Base-by-base conservation (phyloP, 2,329 filamentous ascomycete genomes). In the Ophiobolus disseminans region DNA sequence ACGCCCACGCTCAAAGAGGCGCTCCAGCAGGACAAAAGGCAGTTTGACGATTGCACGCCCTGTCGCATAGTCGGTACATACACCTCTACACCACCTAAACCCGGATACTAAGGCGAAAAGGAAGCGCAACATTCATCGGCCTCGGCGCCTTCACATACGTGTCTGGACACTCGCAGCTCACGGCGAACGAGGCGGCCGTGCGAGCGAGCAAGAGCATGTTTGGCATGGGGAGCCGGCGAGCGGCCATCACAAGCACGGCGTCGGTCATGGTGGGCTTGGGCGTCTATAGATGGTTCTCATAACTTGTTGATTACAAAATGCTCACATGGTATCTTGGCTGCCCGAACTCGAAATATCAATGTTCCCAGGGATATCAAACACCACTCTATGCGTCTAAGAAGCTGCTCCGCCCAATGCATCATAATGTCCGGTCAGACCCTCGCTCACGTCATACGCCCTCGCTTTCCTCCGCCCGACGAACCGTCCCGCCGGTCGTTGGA, bases 61-160 rank as follows among this genome's bases (percentile, higher is more conserved):
- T 94, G 89, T 76, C 83, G 83, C 65, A 72, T 91, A 22, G 79
- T 90, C 43, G 89, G 89, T 90, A 75, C 21, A 59, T 10, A 9
- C 20, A 14, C 8, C 6, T 19, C 30, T 8, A 7, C 7, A 22
- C 34, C 5, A 1, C 19, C 16, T 9, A 1, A 2, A 21, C 13
- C 17, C 13, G 19, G 11, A 3, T 25, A 13, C 20, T 14, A 13
- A 16, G 5, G 2, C 3, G 14, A 21, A 13, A 48, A 79, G 77
- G 77, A 37, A 75, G 68, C 38, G 70, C 68, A 35, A 76, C 70
- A 0, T 80, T 80, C 60, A 65, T 75, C 30, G 76, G 76, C 23
- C 73, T 80, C 38, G 78, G 78, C 45, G 68, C 72, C 19, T 79
- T 77, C 64, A 75, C 73, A 5, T 79, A 78, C 60, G 58, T 73